These are phyloP conservation scores for Letharia lupina DNA, from an alignment of 495 filamentous ascomycete genomes.

Conservation along the genomic window DNA sequence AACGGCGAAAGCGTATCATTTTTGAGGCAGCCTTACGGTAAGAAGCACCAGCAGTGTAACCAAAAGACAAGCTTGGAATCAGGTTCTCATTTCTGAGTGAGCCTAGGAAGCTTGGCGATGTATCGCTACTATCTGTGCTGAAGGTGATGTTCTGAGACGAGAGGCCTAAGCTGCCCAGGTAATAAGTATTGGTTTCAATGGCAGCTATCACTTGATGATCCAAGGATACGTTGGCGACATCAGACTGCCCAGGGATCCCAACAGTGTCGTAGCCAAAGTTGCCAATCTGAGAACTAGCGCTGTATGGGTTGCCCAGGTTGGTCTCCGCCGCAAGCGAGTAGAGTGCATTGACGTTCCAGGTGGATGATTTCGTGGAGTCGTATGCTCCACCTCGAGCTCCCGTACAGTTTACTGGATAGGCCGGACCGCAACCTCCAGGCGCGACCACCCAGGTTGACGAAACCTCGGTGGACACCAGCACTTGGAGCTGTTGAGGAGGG, in stretches of 20 bases:
- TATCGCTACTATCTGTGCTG: constrained; percentile 25
- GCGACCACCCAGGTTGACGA: constrained; percentile 42
- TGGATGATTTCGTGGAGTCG: constrained; percentile 40
- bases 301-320: constrained; percentile 37
- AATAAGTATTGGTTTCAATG: constrained; percentile 48
- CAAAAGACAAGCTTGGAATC: constrained; percentile 52
- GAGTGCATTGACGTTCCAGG: constrained; percentile 47
- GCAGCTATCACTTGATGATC: constrained; percentile 44
- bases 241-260: constrained; percentile 32
- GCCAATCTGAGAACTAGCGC: constrained; percentile 48
- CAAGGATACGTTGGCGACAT: constrained; percentile 35
- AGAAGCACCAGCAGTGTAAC: constrained; percentile 55
- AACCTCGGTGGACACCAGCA: constrained; percentile 32
- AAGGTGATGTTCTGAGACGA: constrained; percentile 36
- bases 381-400: constrained; percentile 47
- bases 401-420: constrained; percentile 21
- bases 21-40: constrained; percentile 38
- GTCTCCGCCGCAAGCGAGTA: constrained; percentile 42
- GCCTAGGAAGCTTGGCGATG: constrained; percentile 42
- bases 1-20: not conserved
- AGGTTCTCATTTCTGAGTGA: constrained; percentile 39
- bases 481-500: constrained; percentile 30
- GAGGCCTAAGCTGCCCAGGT: constrained; percentile 51
- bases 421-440: constrained; percentile 26
- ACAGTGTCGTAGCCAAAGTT: constrained; percentile 53